Evolutionary conservation across 371 early-diverging fungal species (phyloP).

Genomic region (Sanchytrium tribonematis): DNA sequence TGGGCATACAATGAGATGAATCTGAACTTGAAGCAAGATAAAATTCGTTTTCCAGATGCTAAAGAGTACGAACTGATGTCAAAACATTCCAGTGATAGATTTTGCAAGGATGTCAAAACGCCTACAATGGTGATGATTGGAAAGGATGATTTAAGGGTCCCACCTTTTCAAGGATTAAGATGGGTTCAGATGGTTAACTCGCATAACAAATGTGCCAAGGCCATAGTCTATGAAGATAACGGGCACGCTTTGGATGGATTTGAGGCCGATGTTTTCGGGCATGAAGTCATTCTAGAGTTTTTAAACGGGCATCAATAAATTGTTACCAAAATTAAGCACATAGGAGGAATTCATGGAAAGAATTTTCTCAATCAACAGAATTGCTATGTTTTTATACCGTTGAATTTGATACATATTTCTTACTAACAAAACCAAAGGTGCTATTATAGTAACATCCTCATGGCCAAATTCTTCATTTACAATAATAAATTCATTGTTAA

Average conservation of each 20-base stretch:
- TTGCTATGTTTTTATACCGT: too few species aligned
- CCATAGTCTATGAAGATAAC: constrained; percentile 21
- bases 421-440: too few species aligned
- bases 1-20: constrained; percentile 31
- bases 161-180: constrained; percentile 23
- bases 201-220: constrained; percentile 9
- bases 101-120: constrained; percentile 20
- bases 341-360: too few species aligned
- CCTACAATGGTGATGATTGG: constrained; percentile 36
- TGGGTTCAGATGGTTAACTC: constrained; percentile 15
- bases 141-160: constrained; percentile 32
- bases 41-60: constrained; percentile 17
- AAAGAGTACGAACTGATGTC: constrained; percentile 22
- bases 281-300: background rate
- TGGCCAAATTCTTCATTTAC: too few species aligned
- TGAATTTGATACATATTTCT: too few species aligned
- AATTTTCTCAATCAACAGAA: too few species aligned
- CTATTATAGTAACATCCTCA: too few species aligned
- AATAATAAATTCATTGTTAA: too few species aligned
- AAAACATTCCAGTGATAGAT: constrained; percentile 21
- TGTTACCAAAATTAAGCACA: too few species aligned
- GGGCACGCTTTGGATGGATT: constrained; percentile 34
- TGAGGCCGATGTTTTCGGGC: constrained; percentile 22
- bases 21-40: constrained; percentile 1
- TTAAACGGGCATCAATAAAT: too few species aligned